A percentile compares a stretch with the other conserved stretches of the same genome.
Conservation (phyloP, 208 protist species). For the Leishmania aethiopica region DNA sequence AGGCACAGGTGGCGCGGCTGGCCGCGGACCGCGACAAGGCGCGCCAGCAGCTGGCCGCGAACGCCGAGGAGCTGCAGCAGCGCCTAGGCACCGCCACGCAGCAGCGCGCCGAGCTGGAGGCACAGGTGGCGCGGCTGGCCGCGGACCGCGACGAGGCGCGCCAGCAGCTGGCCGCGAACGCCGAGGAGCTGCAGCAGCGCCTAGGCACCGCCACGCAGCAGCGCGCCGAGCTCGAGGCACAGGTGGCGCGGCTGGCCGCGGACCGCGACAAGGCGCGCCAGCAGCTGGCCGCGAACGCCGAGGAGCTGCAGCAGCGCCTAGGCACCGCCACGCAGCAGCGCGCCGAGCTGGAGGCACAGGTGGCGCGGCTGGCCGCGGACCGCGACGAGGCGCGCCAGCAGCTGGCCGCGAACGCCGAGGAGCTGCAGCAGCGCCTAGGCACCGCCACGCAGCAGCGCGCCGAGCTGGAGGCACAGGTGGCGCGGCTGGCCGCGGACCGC, state of each 20-base stretch:
- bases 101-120: slow-evolving; percentile 3
- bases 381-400: background rate
- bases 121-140: background rate
- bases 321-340: slow-evolving; percentile 8
- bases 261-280: background rate
- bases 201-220: slow-evolving; percentile 12
- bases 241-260: background rate
- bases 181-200: slow-evolving; percentile 15
- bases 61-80: slow-evolving; percentile 13
- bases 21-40: background rate
- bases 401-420: background rate
- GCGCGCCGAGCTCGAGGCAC: background rate
- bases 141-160: background rate
- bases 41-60: background rate
- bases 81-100: slow-evolving; percentile 10
- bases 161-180: background rate
- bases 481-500: background rate
- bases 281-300: background rate
- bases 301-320: slow-evolving; percentile 19
- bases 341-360: background rate
- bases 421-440: slow-evolving; percentile 19
- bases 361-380: background rate
- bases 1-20: background rate
- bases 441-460: slow-evolving; percentile 10
- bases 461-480: background rate